Evolutionary conservation across 768 basidiomycete genomes (phyloP), one percentile per base, ranked within the genome.

Genomic region (Amanita brunnescens): DNA sequence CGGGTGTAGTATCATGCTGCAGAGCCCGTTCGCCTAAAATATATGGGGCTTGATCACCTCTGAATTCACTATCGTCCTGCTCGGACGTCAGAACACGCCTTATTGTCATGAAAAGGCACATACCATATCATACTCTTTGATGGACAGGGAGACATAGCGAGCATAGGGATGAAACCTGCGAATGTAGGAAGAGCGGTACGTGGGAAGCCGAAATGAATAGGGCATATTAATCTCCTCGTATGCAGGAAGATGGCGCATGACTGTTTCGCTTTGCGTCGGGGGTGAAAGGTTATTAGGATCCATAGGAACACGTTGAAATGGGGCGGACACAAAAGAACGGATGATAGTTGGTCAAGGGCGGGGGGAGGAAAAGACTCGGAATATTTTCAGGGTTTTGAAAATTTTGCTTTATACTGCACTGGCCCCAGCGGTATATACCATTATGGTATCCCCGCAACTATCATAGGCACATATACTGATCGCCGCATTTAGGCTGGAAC

Each of bases 91-190:
- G 12, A 42, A 26, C 5, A 20, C 21, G 13, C 23, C 2, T 26
- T 23, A 18, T 18, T 20, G 18, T 6, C 20, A 42, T 23, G 21
- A 26, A 42, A 9, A 20, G 18, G 12, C 38, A 1, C 40, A 26
- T 42, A 26, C 40, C 40, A 23, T 23, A 10, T 42, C 40, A 42
- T 42, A 10, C 21, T 26, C 40, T 13, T 14, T 24, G 23, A 26
- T 13, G 23, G 23, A 12, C 18, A 14, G 12, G 12, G 40, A 13
- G 13, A 42, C 40, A 30, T 30, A 16, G 18, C 44, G 44, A 6
- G 44, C 29, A 13, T 45, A 45, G 29, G 44, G 44, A 45, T 45
- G 44, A 18, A 30, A 45, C n/a, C 44, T 20, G 26, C 44, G 44
- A 29, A 33, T 10, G 32, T 45, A 45, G 13, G 42, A 43, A 6